Evolutionary conservation across 1,284 basidiomycete species (phyloP).

Genomic region (Pseudozyma thailandica): DNA sequence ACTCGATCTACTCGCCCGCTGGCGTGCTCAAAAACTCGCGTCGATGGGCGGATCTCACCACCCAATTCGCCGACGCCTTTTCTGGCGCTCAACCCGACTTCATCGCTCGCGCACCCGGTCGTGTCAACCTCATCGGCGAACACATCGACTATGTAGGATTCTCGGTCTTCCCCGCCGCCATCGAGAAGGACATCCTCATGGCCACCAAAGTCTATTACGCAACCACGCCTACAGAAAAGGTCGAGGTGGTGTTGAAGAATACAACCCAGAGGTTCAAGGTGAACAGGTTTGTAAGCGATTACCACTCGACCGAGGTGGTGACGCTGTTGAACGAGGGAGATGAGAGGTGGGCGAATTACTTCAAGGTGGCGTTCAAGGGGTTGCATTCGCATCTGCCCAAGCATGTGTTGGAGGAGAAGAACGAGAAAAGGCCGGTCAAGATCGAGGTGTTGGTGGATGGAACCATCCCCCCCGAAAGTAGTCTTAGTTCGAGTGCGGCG

Average conservation of each 20-base stretch:
- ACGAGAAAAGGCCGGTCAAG: conserved; percentile 28
- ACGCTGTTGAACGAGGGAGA: conserved; percentile 54
- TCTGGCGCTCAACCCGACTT: conserved; percentile 46
- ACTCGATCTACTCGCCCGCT: conserved; percentile 55
- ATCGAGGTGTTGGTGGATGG: conserved; percentile 64
- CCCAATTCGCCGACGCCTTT: conserved; percentile 41
- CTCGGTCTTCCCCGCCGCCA: conserved; percentile 64
- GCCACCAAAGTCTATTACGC: conserved; percentile 49
- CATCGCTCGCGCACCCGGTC: conserved; percentile 64
- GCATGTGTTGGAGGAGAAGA: conserved; percentile 13
- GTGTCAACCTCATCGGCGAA: conserved; percentile 67
- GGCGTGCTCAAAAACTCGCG: conserved; percentile 41
- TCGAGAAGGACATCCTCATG: conserved; percentile 67
- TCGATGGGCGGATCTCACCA: conserved; percentile 54
- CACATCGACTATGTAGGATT: conserved; percentile 66
- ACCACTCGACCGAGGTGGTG: conserved; percentile 37
- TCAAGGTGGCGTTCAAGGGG: conserved; percentile 65
- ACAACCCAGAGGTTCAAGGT: conserved; percentile 50
- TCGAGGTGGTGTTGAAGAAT: conserved; percentile 53
- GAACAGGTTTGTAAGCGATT: conserved; percentile 44
- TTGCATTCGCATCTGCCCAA: conserved; percentile 60
- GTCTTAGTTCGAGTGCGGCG: conserved; percentile 60
- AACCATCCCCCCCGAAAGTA: conserved; percentile 63
- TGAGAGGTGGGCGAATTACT: conserved; percentile 66
- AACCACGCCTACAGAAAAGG: conserved; percentile 4